Conservation (phyloP, 805 yeast genomes). For the Wickerhamiella siamensis region DNA sequence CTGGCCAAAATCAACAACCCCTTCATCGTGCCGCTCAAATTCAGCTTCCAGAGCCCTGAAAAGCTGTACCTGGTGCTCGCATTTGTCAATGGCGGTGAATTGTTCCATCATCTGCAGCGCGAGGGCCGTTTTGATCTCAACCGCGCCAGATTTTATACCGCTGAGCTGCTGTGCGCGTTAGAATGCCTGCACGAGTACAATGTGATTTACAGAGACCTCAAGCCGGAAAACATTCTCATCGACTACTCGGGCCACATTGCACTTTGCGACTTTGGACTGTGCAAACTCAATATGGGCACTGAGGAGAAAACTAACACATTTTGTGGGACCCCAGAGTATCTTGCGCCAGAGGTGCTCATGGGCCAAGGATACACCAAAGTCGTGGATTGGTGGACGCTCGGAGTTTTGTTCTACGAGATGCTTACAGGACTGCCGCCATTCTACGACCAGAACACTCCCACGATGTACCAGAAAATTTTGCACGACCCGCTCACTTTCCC, state of each 20-base stretch:
- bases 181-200: conserved; percentile 84
- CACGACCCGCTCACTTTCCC: conserved; percentile 86
- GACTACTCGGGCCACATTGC: conserved; percentile 98
- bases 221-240: conserved; percentile 86
- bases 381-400: conserved; percentile 98
- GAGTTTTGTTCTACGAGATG: conserved; percentile 89
- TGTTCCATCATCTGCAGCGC: conserved; percentile 84
- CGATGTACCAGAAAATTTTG: conserved; percentile 86
- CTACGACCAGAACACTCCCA: conserved; percentile 83
- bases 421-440: conserved; percentile 94
- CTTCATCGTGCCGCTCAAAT: conserved; percentile 89
- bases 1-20: conserved; percentile 87
- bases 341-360: conserved; percentile 84
- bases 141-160: conserved; percentile 84
- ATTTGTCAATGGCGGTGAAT: conserved; percentile 93
- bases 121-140: conserved; percentile 81
- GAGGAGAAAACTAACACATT: conserved; percentile 80
- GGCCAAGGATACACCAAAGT: conserved; percentile 91
- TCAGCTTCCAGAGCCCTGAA: conserved; percentile 94
- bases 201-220: conserved; percentile 87
- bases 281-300: conserved; percentile 86
- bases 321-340: conserved; percentile 96
- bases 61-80: conserved; percentile 81
- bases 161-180: conserved; percentile 83
- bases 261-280: conserved; percentile 89